Conservation (phyloP, 148 eudicot species). For the Diospyros kaki region DNA sequence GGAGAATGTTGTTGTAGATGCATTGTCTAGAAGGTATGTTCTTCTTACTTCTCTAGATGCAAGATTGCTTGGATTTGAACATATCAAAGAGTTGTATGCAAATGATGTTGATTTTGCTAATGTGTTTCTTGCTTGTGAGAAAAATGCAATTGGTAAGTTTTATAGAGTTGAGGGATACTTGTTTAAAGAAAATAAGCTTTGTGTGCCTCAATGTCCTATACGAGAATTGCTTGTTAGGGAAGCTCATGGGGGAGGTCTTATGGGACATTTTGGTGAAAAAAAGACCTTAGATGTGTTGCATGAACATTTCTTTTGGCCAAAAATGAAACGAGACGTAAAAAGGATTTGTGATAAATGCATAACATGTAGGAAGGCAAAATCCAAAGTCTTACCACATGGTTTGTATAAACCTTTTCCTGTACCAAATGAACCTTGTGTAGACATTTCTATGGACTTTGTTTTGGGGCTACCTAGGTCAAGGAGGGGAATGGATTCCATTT, state of each 20-base stretch:
- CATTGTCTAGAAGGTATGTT: no score
- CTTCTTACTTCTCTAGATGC: no score
- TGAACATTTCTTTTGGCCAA: conserved; percentile 11
- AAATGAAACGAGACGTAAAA: conserved; percentile 9
- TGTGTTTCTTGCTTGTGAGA: not conserved
- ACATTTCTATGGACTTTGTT: conserved; percentile 8
- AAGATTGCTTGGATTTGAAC: no score
- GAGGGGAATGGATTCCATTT: not conserved
- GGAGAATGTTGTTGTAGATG: no score
- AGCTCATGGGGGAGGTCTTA: conserved; percentile 2
- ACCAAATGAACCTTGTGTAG: not conserved
- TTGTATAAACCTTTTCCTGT: not conserved
- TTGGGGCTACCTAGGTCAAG: not conserved
- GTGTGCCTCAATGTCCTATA: not conserved
- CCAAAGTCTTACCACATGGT: not conserved
- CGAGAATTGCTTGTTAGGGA: not conserved
- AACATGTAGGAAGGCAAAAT: not conserved
- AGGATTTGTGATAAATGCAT: not conserved
- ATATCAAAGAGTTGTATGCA: no score
- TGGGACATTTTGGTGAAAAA: conserved; percentile 2
- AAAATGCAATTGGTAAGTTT: not conserved
- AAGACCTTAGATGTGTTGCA: not conserved
- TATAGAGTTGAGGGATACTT: not conserved
- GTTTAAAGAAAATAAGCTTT: not conserved
- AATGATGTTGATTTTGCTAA: not conserved